phyloP scores from a whole-genome alignment of 345 rosid genomes.

The Eucalyptus marginata region DNA sequence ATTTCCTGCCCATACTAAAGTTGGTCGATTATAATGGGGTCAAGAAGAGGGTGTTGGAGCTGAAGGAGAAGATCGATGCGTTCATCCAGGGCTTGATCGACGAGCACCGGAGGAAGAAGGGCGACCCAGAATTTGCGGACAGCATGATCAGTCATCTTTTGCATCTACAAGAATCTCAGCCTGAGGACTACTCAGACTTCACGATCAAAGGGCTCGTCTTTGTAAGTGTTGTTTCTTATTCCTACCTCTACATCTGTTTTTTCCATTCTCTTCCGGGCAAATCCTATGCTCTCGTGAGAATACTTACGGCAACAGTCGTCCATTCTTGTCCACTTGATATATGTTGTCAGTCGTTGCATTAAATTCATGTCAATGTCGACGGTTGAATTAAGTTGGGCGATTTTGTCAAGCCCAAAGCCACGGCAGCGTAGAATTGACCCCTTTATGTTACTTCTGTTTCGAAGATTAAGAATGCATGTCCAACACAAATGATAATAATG shows the following conservation, averaged over 20 bases:
- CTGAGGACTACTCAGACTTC: neutral
- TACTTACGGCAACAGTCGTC: neutral
- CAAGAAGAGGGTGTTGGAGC: slow-evolving; percentile 18
- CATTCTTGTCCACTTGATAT: neutral
- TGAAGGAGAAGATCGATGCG: slow-evolving; percentile 18
- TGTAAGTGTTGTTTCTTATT: neutral
- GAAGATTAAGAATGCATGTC: neutral
- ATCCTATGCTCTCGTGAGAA: neutral
- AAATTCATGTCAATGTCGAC: neutral
- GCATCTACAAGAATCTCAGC: slow-evolving; percentile 29
- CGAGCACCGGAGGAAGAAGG: slow-evolving; percentile 17
- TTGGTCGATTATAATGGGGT: neutral
- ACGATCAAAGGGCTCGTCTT: slow-evolving; percentile 43
- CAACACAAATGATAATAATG: neutral
- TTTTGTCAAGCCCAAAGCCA: neutral
- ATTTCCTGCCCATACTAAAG: slow-evolving; percentile 1
- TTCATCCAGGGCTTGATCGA: slow-evolving; percentile 41
- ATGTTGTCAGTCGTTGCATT: neutral
- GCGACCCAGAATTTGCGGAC: neutral
- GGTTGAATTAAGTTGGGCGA: neutral
- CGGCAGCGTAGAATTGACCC: neutral
- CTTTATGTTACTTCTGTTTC: neutral
- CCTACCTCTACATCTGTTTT: neutral
- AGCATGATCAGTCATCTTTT: slow-evolving; percentile 60
- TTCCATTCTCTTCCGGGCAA: neutral